phyloP scores from a whole-genome alignment of 2,329 filamentous ascomycete species.

The Torrubiella hemipterigena region DNA sequence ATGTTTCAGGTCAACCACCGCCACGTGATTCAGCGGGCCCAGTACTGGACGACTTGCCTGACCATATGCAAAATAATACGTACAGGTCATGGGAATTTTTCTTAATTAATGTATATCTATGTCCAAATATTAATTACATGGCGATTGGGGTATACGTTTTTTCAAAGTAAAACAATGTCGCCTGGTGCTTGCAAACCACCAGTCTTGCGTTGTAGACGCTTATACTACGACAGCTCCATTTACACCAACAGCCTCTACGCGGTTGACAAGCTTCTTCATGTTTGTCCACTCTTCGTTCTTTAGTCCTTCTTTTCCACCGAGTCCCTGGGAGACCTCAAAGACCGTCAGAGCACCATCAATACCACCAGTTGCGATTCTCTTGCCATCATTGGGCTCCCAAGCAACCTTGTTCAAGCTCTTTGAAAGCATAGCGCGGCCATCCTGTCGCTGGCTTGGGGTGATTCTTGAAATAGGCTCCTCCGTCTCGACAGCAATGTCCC shows the following conservation, averaged over 20 bases:
- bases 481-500: constrained; percentile 86
- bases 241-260: constrained; percentile 52
- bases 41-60: no score
- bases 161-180: not conserved
- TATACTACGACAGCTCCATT: constrained; percentile 33
- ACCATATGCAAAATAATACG: no score
- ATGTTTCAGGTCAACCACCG: no score
- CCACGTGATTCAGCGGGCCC: no score
- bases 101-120: not conserved
- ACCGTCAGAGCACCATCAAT: constrained; percentile 84
- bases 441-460: constrained; percentile 54
- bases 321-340: constrained; percentile 76
- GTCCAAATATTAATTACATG: not conserved
- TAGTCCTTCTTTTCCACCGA: constrained; percentile 74
- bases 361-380: constrained; percentile 77
- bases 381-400: constrained; percentile 86
- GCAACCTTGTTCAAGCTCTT: constrained; percentile 88
- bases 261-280: constrained; percentile 78
- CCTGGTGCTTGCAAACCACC: no score
- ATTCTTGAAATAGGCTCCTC: constrained; percentile 83
- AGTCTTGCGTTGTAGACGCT: no score
- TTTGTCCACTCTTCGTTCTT: constrained; percentile 85
- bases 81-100: not conserved
- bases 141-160: not conserved
- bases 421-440: constrained; percentile 57